phyloP scores from a whole-genome alignment of 139 green algal genomes.

The Pleodorina starrii region DNA sequence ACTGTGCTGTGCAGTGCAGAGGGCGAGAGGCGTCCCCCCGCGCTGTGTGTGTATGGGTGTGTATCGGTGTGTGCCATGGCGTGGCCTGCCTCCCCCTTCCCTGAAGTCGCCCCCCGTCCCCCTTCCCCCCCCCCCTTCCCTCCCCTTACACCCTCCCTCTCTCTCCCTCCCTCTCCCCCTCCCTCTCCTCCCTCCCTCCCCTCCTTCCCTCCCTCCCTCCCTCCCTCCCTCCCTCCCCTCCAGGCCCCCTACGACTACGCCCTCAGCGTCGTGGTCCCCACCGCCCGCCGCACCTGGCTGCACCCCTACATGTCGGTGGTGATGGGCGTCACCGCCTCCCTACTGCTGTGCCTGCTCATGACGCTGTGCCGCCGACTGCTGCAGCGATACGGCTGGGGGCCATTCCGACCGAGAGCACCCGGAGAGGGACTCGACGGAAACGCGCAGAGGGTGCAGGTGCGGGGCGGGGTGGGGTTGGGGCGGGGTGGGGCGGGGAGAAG shows the following conservation, averaged over 20 bases:
- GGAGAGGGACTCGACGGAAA: not conserved
- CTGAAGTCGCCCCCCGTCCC: too few species aligned
- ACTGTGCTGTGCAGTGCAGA: too few species aligned
- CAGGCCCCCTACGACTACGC: conserved; percentile 39
- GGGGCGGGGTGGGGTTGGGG: not conserved
- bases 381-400: conserved; percentile 53
- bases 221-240: not conserved
- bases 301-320: conserved; percentile 81
- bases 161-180: not conserved
- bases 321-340: conserved; percentile 69
- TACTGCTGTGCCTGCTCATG: conserved; percentile 70
- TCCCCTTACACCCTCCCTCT: not conserved
- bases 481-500: too few species aligned
- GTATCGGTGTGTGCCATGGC: too few species aligned
- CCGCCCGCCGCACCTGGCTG: conserved; percentile 41
- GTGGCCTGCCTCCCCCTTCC: too few species aligned
- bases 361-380: conserved; percentile 66
- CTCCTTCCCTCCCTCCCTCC: not conserved
- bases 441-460: conserved; percentile 15
- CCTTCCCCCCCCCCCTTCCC: not conserved
- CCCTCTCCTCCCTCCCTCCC: not conserved
- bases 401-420: conserved; percentile 8
- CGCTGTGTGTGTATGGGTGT: too few species aligned
- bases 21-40: too few species aligned
- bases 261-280: conserved; percentile 40